Base-by-base conservation (phyloP, 2,329 filamentous ascomycete genomes). In the Nigrospora oryzae region DNA sequence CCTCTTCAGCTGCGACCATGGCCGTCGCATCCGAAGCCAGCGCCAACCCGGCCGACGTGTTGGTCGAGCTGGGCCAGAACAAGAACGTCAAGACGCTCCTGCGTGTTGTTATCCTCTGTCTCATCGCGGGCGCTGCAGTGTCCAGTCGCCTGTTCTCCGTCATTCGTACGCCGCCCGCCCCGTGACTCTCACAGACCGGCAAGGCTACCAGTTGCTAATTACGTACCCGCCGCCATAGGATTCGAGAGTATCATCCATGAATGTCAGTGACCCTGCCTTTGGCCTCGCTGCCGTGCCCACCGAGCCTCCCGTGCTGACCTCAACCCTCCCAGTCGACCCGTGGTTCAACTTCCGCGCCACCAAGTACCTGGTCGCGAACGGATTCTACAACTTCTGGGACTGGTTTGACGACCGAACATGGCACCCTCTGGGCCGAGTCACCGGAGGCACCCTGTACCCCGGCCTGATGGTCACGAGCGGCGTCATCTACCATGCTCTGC, bases 361-460 rank as follows among this genome's bases (percentile, higher is more conserved):
- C 46, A 97, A 97, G 70, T 97, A 98, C 62, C 80, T 98, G 45
- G 88, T 98, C 45, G 81, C 91, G 62, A 81, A 98, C 82, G 93
- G 93, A 58, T 97, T 98, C 72, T 94, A 95, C 68, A 89, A 86
- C 67, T 98, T 98, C 66, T 98, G 93, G 93, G 91, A 98, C 67
- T 98, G 93, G 93, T 98, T 98, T 63, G 93, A 98, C 69, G 93
- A 98, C 74, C 84, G 93, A 73, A 98, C 93, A 81, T 98, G 93
- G 93, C 91, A 98, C 69, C 93, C 93, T 57, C 85, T 98, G 50
- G 93, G 93, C 58, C 89, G 93, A 73, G 93, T 98, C 63, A 98
- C 93, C 49, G 93, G 93, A 69, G 93, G 93, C 62, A 98, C 93
- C n/a, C 80, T 98, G 51, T 98, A 98, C 66, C 93, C 93, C 42